Percentiles rank a stretch among this genome's conserved stretches.
phyloP scores from a whole-genome alignment of 805 yeast species.

The Candida insectalens region DNA sequence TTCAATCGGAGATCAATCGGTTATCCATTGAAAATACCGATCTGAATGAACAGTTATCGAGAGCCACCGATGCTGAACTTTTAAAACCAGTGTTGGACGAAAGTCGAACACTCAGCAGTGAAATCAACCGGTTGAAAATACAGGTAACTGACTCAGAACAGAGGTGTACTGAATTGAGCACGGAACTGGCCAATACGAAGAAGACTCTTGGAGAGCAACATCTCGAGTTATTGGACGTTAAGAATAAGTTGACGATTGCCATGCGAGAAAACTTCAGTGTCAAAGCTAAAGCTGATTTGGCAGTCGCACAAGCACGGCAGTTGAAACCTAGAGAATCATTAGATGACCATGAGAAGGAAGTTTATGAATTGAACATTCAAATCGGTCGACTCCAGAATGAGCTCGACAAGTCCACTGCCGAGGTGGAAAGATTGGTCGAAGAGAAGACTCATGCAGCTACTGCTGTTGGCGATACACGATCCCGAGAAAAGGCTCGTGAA shows the following conservation, averaged over 20 bases:
- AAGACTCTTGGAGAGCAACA: not conserved
- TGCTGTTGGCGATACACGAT: not conserved
- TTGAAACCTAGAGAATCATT: not conserved
- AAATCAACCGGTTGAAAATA: not conserved
- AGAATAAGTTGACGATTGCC: not conserved
- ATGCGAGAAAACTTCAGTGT: not conserved
- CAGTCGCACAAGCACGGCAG: not conserved
- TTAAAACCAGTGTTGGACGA: not conserved
- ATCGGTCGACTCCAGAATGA: conserved; percentile 1
- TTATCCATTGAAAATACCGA: not conserved
- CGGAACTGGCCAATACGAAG: not conserved
- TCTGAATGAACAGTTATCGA: not conserved
- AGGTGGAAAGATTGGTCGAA: not conserved
- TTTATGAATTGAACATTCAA: not conserved
- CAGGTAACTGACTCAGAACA: not conserved
- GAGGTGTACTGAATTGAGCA: not conserved
- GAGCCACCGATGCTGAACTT: not conserved
- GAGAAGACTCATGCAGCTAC: not conserved
- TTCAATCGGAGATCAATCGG: not conserved
- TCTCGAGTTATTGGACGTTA: not conserved
- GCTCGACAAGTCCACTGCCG: not conserved
- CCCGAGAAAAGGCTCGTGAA: not conserved
- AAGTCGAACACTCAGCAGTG: not conserved
- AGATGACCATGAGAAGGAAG: not conserved
- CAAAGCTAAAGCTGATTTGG: not conserved